Conservation (phyloP, 176 grass and related monocot species). For the Thalia dealbata region DNA sequence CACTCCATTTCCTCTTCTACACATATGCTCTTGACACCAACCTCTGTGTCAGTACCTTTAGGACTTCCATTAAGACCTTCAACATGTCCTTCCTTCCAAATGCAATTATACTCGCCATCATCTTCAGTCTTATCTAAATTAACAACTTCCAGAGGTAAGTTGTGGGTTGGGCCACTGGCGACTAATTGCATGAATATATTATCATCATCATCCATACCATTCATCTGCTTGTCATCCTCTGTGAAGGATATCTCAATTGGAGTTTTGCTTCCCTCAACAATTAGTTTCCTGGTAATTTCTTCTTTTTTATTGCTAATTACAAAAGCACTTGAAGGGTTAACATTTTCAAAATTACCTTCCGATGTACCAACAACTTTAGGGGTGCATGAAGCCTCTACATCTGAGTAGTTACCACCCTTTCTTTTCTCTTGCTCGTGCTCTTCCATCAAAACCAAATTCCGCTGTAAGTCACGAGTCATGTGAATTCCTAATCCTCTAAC, state of each 20-base stretch:
- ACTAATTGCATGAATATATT: constrained; percentile 77
- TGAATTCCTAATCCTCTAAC: constrained; percentile 79
- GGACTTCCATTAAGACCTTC: constrained; percentile 26
- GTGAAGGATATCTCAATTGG: constrained; percentile 76
- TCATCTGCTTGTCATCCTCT: constrained; percentile 45
- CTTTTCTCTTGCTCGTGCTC: constrained; percentile 54
- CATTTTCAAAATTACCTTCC: constrained; percentile 39
- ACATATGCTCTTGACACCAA: constrained; percentile 30
- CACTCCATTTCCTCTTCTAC: constrained; percentile 54
- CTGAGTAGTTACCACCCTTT: constrained; percentile 16
- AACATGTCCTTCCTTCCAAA: constrained; percentile 65
- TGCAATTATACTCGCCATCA: constrained; percentile 47
- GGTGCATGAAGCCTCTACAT: constrained; percentile 27
- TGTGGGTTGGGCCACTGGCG: constrained; percentile 32
- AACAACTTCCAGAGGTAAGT: constrained; percentile 21
- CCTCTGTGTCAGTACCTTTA: no score
- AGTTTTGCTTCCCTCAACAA: constrained; percentile 32
- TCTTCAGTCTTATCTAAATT: constrained; percentile 23
- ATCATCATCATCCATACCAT: constrained; percentile 38
- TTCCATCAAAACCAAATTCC: constrained; percentile 97
- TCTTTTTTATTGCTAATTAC: constrained; percentile 25
- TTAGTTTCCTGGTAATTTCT: constrained; percentile 22
- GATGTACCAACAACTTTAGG: constrained; percentile 33
- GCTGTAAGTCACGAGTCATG: constrained; percentile 97
- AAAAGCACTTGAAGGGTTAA: constrained; percentile 19